phyloP scores from a whole-genome alignment of 805 yeast species.

The Blastobotrys muscicola region DNA sequence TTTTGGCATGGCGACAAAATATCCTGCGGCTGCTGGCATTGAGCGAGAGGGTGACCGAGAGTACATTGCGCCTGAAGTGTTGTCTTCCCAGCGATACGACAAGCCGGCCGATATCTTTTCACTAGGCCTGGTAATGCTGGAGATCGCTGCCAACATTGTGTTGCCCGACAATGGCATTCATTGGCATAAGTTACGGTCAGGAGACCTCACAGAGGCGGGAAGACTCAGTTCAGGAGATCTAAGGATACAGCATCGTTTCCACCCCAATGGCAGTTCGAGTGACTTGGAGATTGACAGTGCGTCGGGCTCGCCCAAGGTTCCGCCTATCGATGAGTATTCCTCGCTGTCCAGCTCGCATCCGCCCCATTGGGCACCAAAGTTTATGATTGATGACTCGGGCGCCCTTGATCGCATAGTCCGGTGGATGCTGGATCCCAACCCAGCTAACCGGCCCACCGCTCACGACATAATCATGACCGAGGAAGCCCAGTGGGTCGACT shows the following conservation, averaged over 20 bases:
- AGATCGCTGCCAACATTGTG: conserved; percentile 90
- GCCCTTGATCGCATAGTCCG: conserved; percentile 71
- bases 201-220: conserved; percentile 94
- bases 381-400: conserved; percentile 61
- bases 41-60: conserved; percentile 97
- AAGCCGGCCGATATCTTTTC: conserved; percentile 93
- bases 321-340: background rate
- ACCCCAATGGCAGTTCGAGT: conserved; percentile 1
- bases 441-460: conserved; percentile 73
- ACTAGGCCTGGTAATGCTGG: conserved; percentile 87
- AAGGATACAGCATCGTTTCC: conserved; percentile 12
- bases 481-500: conserved; percentile 72
- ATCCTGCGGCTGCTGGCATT: conserved; percentile 51
- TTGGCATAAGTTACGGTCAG: conserved; percentile 93
- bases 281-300: background rate
- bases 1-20: conserved; percentile 84
- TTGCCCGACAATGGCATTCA: conserved; percentile 93
- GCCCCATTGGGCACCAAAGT: conserved; percentile 82
- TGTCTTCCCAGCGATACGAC: conserved; percentile 71
- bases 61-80: conserved; percentile 94
- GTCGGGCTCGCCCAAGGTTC: background rate
- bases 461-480: conserved; percentile 54
- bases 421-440: conserved; percentile 85
- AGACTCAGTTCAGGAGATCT: conserved; percentile 60
- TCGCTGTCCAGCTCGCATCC: conserved; percentile 2